These are phyloP conservation scores for Phalaenopsis hybrid DNA, from an alignment of 116 monocot genomes.

Conservation along the genomic window DNA sequence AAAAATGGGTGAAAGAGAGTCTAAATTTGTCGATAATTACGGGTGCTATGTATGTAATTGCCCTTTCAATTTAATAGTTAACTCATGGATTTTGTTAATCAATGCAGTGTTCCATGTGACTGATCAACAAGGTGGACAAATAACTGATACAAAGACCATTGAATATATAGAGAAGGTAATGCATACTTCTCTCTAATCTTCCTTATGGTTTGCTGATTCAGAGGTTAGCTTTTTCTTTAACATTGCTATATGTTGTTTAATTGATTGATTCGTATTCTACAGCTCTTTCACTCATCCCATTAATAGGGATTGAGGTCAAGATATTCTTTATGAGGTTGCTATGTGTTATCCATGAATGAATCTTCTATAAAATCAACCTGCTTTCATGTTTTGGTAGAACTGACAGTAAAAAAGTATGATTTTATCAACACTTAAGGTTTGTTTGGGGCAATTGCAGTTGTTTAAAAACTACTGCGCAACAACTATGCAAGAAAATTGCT, in stretches of 20 bases:
- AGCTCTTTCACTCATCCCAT: background rate
- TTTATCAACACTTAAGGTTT: too few species aligned
- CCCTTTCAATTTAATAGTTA: background rate
- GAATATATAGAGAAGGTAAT: constrained; percentile 77
- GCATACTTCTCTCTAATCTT: background rate
- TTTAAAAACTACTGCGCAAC: too few species aligned
- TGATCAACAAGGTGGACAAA: constrained; percentile 66
- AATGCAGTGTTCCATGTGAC: constrained; percentile 90
- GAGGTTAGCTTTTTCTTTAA: background rate
- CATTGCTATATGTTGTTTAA: background rate
- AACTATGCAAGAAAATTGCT: too few species aligned
- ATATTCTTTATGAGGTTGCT: too few species aligned
- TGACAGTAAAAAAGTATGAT: too few species aligned
- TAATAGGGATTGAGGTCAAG: background rate
- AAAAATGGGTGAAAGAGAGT: too few species aligned
- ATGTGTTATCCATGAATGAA: background rate
- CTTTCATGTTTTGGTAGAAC: too few species aligned
- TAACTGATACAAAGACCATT: constrained; percentile 58
- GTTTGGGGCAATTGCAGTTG: too few species aligned
- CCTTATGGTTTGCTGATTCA: background rate
- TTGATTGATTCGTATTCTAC: background rate
- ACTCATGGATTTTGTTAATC: background rate
- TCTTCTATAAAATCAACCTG: background rate
- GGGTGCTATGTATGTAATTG: too few species aligned
- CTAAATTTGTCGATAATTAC: too few species aligned